These are phyloP conservation scores for Lachancea nothofagi DNA, from an alignment of 805 yeast genomes.

Conservation along the genomic window DNA sequence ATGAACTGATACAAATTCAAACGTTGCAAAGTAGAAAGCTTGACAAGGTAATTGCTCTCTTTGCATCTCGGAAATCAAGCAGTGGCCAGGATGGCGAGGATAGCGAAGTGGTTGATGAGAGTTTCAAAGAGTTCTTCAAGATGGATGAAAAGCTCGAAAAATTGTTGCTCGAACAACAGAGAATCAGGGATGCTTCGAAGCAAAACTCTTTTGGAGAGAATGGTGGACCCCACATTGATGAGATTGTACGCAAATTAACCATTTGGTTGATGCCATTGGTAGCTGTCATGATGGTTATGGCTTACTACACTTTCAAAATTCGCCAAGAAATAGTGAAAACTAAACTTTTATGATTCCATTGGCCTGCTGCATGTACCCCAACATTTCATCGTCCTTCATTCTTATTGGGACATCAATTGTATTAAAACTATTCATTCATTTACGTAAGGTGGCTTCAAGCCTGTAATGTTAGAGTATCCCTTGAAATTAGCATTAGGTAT, in stretches of 20 bases:
- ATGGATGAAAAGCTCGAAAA: slow-evolving; percentile 29
- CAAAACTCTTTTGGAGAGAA: slow-evolving; percentile 7
- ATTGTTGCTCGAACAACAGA: slow-evolving; percentile 29
- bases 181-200: slow-evolving; percentile 25
- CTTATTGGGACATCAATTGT: no score
- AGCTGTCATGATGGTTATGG: slow-evolving; percentile 29
- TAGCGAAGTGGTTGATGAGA: slow-evolving; percentile 7
- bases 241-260: slow-evolving; percentile 25
- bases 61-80: slow-evolving; percentile 9
- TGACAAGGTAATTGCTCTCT: slow-evolving; percentile 14
- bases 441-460: slow-evolving; percentile 42
- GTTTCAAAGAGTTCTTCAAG: slow-evolving; percentile 26
- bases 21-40: slow-evolving; percentile 21
- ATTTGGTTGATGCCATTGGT: slow-evolving; percentile 31
- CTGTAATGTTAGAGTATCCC: slow-evolving; percentile 41
- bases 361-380: no score
- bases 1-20: slow-evolving; percentile 22
- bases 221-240: slow-evolving; percentile 31
- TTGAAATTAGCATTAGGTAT: slow-evolving; percentile 45
- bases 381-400: no score
- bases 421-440: slow-evolving; percentile 9
- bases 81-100: slow-evolving; percentile 9
- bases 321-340: slow-evolving; percentile 34
- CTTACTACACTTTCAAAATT: slow-evolving; percentile 32
- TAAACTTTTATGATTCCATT: slow-evolving; percentile 23